Evolutionary conservation across 2,329 filamentous ascomycete genomes (phyloP).

Genomic region (Blumeriella jaapii): DNA sequence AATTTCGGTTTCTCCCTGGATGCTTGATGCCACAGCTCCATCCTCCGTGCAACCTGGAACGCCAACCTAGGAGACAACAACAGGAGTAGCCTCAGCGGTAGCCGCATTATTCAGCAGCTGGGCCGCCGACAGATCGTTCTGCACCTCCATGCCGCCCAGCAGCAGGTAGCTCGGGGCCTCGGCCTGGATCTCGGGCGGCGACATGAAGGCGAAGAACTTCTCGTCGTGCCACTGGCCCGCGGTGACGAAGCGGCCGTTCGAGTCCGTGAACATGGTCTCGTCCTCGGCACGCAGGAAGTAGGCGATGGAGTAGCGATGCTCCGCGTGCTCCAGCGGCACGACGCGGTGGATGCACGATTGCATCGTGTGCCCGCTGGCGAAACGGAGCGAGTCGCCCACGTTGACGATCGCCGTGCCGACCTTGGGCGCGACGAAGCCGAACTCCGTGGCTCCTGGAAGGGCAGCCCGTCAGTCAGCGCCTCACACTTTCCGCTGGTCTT

Average conservation of each 20-base stretch:
- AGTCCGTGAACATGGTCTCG: slow-evolving; percentile 43
- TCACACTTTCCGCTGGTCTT: too few relatives aligned
- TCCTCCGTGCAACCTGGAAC: too few relatives aligned
- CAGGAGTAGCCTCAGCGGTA: too few relatives aligned
- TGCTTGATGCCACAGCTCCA: too few relatives aligned
- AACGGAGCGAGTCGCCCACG: slow-evolving; percentile 47
- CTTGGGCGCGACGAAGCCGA: slow-evolving; percentile 42
- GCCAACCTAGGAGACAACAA: too few relatives aligned
- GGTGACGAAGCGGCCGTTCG: slow-evolving; percentile 37
- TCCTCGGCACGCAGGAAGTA: slow-evolving; percentile 47
- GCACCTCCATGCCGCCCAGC: slow-evolving; percentile 39
- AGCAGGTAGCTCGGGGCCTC: slow-evolving; percentile 38
- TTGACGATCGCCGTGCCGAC: slow-evolving; percentile 42
- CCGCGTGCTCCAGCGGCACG: slow-evolving; percentile 37
- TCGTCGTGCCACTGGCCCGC: slow-evolving; percentile 43
- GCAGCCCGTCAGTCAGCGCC: background rate
- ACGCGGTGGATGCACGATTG: slow-evolving; percentile 47
- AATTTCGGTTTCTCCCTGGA: too few relatives aligned
- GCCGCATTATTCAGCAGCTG: too few relatives aligned
- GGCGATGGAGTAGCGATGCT: slow-evolving; percentile 47
- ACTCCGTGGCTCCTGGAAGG: slow-evolving; percentile 28
- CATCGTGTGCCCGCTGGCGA: slow-evolving; percentile 40
- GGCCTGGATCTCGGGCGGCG: slow-evolving; percentile 32
- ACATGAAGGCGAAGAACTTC: slow-evolving; percentile 39
- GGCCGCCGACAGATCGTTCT: too few relatives aligned